Percentiles rank a stretch among this genome's conserved stretches.
Evolutionary conservation across 73 alveolate species (phyloP).

Genomic region (Loxodes magnus): DNA sequence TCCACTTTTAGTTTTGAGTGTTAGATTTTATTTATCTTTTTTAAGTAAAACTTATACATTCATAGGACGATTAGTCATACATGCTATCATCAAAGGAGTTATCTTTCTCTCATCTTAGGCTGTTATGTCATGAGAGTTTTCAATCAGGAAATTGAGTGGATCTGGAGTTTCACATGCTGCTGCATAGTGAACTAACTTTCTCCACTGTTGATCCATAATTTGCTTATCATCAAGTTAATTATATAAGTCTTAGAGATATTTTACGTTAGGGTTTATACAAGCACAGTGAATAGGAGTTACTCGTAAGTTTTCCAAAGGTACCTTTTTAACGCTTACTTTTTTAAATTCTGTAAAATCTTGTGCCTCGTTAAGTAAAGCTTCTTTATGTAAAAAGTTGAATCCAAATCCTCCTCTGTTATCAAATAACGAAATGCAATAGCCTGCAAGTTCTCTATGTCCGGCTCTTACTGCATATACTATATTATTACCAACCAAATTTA

Average conservation of each 20-base stretch:
- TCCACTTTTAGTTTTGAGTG: constrained; percentile 55
- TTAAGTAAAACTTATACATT: constrained; percentile 45
- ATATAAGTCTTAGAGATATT: constrained; percentile 41
- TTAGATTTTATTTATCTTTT: constrained; percentile 26
- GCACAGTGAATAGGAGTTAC: constrained; percentile 93
- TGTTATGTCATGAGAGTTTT: constrained; percentile 56
- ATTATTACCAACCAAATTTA: constrained; percentile 27
- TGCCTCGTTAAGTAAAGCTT: constrained; percentile 61
- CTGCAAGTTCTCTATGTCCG: constrained; percentile 74
- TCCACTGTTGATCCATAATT: constrained; percentile 55
- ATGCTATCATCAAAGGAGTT: constrained; percentile 82
- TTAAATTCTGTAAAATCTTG: constrained; percentile 43
- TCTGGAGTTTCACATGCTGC: constrained; percentile 85
- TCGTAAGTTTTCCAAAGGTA: constrained; percentile 60
- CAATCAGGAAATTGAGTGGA: constrained; percentile 61
- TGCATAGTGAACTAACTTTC: constrained; percentile 93
- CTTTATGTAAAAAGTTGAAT: constrained; percentile 75
- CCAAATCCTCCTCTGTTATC: constrained; percentile 73
- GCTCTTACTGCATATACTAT: constrained; percentile 61
- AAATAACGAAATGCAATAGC: constrained; percentile 34
- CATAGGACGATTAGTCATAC: constrained; percentile 67
- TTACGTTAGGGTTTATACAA: constrained; percentile 86
- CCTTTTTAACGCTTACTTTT: constrained; percentile 55
- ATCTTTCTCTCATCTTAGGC: constrained; percentile 68
- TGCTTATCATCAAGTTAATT: constrained; percentile 56